Evolutionary conservation across 2,329 filamentous ascomycete species (phyloP), one percentile per base, ranked within the genome.

Genomic region (Fusarium continuum): DNA sequence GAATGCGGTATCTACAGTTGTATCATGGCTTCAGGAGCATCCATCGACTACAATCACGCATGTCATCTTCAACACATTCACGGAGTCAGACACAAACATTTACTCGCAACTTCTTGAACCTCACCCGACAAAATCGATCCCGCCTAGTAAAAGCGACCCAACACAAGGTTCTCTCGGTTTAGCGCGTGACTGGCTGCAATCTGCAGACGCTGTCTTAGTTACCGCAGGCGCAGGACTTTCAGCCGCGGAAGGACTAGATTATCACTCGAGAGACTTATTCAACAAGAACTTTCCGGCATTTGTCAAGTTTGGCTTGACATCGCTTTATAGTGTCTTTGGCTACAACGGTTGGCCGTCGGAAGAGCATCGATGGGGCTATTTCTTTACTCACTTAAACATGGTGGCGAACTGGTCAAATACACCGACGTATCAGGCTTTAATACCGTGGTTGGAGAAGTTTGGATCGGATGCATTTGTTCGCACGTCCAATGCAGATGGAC

Each of bases 341-440:
- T 70, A 61, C 1, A 34, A 44, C 0, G 43, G 9, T 0, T 70
- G 68, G 68, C 51, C 66, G 4, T 60, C 68, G 1, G 68, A 70
- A n/a, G 52, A 64, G 22, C 46, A 70, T 26, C 55, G 64, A 5
- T 70, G 68, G 68, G 68, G 68, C 0, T 70, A 70, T 19, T 70
- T 35, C 51, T 70, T 70, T 4, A 70, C 65, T 0, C 68, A 70
- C 9, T 3, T 70, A 2, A 64, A 68, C n/a, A 64, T 70, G 68
- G 46, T 70, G 2, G 25, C 55, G 1, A 50, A 48, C 2, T 70
- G 68, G 68, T 58, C 65, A 6, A 50, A 51, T 1, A 66, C 61
- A 1, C 43, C 51, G 0, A 62, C 61, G 4, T 70, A 70, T 39
- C 55, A 53, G 6, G 9, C 7, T 2, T 11, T 70, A 2, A 22